Evolutionary conservation across 352 stramenopile genomes (phyloP), one percentile per base, ranked within the genome.

Genomic region (Pythium pyrilobum): DNA sequence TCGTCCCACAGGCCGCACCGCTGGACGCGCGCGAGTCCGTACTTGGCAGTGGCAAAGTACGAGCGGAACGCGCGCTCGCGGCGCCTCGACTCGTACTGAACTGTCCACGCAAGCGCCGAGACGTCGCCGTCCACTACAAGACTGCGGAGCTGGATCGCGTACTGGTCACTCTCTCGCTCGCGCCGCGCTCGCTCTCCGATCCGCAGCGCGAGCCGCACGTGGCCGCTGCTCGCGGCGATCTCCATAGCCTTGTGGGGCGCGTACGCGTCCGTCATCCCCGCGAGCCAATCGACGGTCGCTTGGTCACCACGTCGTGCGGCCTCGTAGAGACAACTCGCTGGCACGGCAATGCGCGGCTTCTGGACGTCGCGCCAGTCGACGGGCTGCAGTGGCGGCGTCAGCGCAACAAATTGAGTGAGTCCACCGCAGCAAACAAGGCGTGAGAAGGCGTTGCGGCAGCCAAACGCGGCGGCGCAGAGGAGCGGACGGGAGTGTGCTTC

Each of bases 141-240:
- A 36, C 47, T n/a, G 16, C 45, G 32, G 23, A 59, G 5, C 41
- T 40, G 32, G 27, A 55, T 15, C 7, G 38, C 36, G 6, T 2
- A 15, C 3, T 9, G n/a, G n/a, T 42, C 37, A 25, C 18, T 18
- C 6, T 24, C 18, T 5, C 13, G 13, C 13, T 45, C 27, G 8
- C 43, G 0, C 43, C 62, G n/a, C 56, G 67, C 15, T 50, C 64
- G 11, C 47, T 57, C 47, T 56, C 58, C 21, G 45, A 76, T 62
- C 67, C 61, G 72, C 23, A 62, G 62, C 15, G 77, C 61, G 1
- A 79, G 31, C 6, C 75, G 52, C 9, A 81, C 5, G 36, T 75
- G 48, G 2, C 66, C 68, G 9, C 67, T 69, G n/a, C 64, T 69
- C 0, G 69, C 73, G 2, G 73, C 71, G 5, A 67, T 39, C 6